These are phyloP conservation scores for Fraxinus greggii DNA, from an alignment of 305 asterid species.

Conservation along the genomic window DNA sequence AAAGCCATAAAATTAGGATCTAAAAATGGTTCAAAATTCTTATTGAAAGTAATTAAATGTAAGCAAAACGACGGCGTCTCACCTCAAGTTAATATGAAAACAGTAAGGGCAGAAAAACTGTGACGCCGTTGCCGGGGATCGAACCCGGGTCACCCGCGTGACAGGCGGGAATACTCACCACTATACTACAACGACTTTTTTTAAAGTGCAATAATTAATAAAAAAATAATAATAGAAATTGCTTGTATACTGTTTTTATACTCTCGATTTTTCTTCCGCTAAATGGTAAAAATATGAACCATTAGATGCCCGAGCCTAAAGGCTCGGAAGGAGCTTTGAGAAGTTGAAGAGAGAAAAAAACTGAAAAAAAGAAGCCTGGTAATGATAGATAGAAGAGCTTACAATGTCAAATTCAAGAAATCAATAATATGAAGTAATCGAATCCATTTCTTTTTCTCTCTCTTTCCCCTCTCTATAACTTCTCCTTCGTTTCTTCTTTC, in stretches of 20 bases:
- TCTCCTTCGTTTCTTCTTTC: slow-evolving; percentile 35
- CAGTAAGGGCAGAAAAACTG: no score
- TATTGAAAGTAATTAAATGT: no score
- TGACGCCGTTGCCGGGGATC: slow-evolving; percentile 3
- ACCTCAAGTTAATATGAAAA: no score
- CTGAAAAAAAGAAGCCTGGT: slow-evolving; percentile 20
- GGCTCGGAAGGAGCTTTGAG: slow-evolving; percentile 49
- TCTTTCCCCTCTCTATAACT: slow-evolving; percentile 35
- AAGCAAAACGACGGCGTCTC: no score
- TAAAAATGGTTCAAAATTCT: no score
- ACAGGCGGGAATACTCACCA: not conserved
- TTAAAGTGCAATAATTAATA: not conserved
- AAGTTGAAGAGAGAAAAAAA: slow-evolving; percentile 19
- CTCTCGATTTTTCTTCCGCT: not conserved
- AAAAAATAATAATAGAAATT: not conserved
- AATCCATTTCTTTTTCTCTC: slow-evolving; percentile 25
- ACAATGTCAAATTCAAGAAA: slow-evolving; percentile 7
- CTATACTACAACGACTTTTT: not conserved
- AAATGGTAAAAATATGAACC: slow-evolving; percentile 28
- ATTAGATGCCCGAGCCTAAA: slow-evolving; percentile 42
- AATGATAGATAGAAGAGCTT: slow-evolving; percentile 19
- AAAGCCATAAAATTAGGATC: no score
- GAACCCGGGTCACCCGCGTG: slow-evolving; percentile 3
- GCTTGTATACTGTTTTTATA: not conserved
- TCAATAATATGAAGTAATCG: slow-evolving; percentile 23